Evolutionary conservation across 345 rosid genomes (phyloP).

Genomic region (Eucalyptus victrix): DNA sequence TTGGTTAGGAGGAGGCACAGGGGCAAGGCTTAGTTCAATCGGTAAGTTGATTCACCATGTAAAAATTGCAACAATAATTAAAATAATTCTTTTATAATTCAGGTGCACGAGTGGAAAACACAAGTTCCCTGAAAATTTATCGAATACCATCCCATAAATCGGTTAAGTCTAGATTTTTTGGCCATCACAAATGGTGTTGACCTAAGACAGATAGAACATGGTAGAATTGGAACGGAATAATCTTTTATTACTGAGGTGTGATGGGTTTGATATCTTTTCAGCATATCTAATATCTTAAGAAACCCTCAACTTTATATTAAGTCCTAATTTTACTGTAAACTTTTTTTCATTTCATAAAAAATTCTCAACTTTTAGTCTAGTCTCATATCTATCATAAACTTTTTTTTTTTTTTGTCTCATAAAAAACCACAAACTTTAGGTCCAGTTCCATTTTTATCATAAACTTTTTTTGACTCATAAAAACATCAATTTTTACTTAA

Average conservation of each 20-base stretch:
- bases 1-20: not conserved
- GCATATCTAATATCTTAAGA: not conserved
- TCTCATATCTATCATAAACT: not conserved
- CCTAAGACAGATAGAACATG: not conserved
- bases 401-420: no score
- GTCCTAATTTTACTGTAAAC: no score
- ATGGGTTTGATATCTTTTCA: not conserved
- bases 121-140: not conserved
- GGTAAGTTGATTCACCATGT: not conserved
- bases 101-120: not conserved
- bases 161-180: not conserved
- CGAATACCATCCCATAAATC: not conserved
- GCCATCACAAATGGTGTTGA: not conserved
- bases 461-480: no score
- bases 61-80: not conserved
- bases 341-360: no score
- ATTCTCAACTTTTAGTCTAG: not conserved
- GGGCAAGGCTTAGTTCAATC: not conserved
- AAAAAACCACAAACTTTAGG: no score
- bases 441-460: no score
- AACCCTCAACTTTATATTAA: not conserved
- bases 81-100: not conserved
- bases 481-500: no score
- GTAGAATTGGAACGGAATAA: not conserved
- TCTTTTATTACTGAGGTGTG: not conserved